A percentile compares a stretch with the other conserved stretches of the same genome.
Evolutionary conservation across 305 asterid species (phyloP).

Genomic region (Vinca major): DNA sequence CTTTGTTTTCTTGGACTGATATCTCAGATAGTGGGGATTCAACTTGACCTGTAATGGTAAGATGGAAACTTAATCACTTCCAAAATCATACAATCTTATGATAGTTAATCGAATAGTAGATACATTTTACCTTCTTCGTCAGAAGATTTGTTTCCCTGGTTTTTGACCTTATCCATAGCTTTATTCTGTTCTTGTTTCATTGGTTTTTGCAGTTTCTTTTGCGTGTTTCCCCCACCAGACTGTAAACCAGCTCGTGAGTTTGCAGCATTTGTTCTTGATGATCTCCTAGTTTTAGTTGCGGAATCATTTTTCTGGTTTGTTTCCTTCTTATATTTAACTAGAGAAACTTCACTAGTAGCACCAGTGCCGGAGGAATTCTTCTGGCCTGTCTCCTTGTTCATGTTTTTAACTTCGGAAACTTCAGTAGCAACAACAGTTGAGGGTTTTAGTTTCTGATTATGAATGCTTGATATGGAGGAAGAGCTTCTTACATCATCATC

Average conservation of each 20-base stretch:
- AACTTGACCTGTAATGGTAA: slow-evolving; percentile 27
- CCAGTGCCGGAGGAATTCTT: slow-evolving; percentile 26
- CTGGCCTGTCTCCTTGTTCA: slow-evolving; percentile 23
- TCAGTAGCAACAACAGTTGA: slow-evolving; percentile 23
- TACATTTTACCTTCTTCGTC: slow-evolving; percentile 34
- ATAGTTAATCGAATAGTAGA: not conserved
- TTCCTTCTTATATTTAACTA: slow-evolving; percentile 30
- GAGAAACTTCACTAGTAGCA: slow-evolving; percentile 21
- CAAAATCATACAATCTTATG: not conserved
- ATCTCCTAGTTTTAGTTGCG: slow-evolving; percentile 30
- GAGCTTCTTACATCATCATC: slow-evolving; percentile 59
- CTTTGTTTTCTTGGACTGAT: slow-evolving; percentile 60
- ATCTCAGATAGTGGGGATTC: slow-evolving; percentile 32
- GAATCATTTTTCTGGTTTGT: slow-evolving; percentile 27
- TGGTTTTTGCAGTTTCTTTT: slow-evolving; percentile 42
- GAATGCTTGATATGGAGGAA: slow-evolving; percentile 40
- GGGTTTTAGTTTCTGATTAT: slow-evolving; percentile 38
- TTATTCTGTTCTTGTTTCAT: slow-evolving; percentile 37
- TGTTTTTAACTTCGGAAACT: slow-evolving; percentile 26
- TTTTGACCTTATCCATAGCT: slow-evolving; percentile 32
- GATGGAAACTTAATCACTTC: slow-evolving; percentile 3
- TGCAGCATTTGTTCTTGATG: slow-evolving; percentile 33
- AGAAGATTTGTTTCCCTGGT: slow-evolving; percentile 44
- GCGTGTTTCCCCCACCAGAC: slow-evolving; percentile 29
- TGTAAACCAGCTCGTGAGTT: slow-evolving; percentile 33